Conservation (phyloP, 2,329 filamentous ascomycete species). For the Cladosporium cucumerinum region DNA sequence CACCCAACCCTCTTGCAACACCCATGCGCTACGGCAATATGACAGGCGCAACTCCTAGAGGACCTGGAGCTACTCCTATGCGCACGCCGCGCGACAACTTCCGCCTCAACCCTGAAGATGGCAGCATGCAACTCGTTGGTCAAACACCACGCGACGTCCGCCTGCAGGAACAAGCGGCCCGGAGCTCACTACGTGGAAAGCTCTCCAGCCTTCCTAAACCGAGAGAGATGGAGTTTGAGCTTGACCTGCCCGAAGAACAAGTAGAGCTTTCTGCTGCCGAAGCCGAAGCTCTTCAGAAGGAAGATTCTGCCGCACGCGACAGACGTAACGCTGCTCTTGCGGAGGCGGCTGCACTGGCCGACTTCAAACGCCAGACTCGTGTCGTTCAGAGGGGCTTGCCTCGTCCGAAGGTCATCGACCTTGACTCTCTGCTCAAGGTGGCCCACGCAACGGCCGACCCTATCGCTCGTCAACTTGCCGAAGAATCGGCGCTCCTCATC, state of each 20-base stretch:
- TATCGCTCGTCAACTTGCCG: conserved; percentile 66
- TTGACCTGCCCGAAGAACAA: conserved; percentile 83
- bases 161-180: conserved; percentile 65
- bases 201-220: conserved; percentile 86
- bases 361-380: conserved; percentile 80
- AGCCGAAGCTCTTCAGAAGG: conserved; percentile 54
- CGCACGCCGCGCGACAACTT: conserved; percentile 66
- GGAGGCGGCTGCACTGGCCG: conserved; percentile 64
- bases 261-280: conserved; percentile 51
- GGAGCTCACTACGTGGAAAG: conserved; percentile 65
- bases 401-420: conserved; percentile 69
- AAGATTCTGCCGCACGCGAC: conserved; percentile 72
- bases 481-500: conserved; percentile 75
- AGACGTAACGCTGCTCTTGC: conserved; percentile 59
- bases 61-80: conserved; percentile 70
- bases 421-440: conserved; percentile 63
- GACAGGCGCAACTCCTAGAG: conserved; percentile 63
- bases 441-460: conserved; percentile 61
- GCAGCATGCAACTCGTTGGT: conserved; percentile 62
- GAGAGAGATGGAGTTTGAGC: conserved; percentile 90
- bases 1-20: conserved; percentile 92
- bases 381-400: conserved; percentile 86
- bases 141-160: conserved; percentile 76
- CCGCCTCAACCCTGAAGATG: conserved; percentile 71
- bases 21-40: conserved; percentile 67